phyloP scores from a whole-genome alignment of 2,329 filamentous ascomycete species.

The Xylariaceae sp. region DNA sequence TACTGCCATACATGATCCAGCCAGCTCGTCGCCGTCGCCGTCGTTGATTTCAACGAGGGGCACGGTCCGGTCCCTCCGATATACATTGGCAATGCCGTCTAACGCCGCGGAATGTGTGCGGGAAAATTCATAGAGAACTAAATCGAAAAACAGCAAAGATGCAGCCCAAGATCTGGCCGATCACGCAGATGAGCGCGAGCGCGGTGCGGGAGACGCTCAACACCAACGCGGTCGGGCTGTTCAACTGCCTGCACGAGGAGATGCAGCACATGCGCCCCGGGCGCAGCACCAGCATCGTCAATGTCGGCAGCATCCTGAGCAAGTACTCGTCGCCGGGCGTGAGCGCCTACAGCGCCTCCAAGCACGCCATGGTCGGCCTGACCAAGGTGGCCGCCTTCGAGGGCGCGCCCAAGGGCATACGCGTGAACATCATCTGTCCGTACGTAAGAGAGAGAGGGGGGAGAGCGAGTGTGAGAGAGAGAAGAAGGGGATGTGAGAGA shows the following conservation, averaged over 20 bases:
- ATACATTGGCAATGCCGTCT: too few relatives aligned
- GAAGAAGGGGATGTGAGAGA: too few relatives aligned
- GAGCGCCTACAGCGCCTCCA: conserved; percentile 22
- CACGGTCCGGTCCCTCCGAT: too few relatives aligned
- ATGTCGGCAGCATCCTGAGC: conserved; percentile 32
- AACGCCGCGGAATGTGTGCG: too few relatives aligned
- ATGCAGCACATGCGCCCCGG: conserved; percentile 29
- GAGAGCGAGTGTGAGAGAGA: too few relatives aligned
- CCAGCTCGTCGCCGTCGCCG: too few relatives aligned
- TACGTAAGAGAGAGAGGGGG: conserved; percentile 10
- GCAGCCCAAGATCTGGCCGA: neutral
- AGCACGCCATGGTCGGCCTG: conserved; percentile 21
- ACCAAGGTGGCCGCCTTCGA: conserved; percentile 24
- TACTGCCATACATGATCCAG: too few relatives aligned
- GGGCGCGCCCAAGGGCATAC: conserved; percentile 7
- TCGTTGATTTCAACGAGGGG: too few relatives aligned
- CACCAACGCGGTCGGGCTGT: conserved; percentile 37
- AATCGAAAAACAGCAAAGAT: neutral
- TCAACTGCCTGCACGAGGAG: conserved; percentile 42
- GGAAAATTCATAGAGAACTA: too few relatives aligned
- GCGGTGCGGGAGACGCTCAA: conserved; percentile 33
- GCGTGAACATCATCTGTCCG: conserved; percentile 18
- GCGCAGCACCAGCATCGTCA: conserved; percentile 39
- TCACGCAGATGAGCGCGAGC: conserved; percentile 22
- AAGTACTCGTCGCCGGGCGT: conserved; percentile 25